A percentile compares a stretch with the other conserved stretches of the same genome.
Conservation (phyloP, 2,329 filamentous ascomycete genomes). For the Sclerotinia spermophila region DNA sequence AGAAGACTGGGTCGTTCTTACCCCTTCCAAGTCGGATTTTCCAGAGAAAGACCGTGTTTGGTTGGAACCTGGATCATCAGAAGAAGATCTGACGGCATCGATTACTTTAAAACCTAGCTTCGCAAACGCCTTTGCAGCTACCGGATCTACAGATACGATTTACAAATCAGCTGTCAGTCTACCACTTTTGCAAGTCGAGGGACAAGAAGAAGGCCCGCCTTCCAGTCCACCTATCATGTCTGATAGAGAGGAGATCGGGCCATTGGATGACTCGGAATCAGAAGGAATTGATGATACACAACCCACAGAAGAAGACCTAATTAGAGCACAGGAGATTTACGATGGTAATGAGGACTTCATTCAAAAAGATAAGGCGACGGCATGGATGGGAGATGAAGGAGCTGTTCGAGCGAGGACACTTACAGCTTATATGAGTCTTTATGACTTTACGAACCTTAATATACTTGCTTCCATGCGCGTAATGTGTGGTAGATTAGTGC, state of each 20-base stretch:
- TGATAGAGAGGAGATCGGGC: constrained; percentile 36
- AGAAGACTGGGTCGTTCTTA: constrained; percentile 36
- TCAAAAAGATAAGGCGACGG: constrained; percentile 72
- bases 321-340: constrained; percentile 78
- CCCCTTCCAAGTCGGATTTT: constrained; percentile 26
- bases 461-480: constrained; percentile 74
- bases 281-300: constrained; percentile 17
- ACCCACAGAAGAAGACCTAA: constrained; percentile 56
- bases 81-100: constrained; percentile 30
- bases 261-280: constrained; percentile 20
- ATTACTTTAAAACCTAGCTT: constrained; percentile 36
- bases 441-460: constrained; percentile 78
- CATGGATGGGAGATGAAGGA: constrained; percentile 73
- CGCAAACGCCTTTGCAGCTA: constrained; percentile 37
- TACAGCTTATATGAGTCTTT: constrained; percentile 85
- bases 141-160: constrained; percentile 43
- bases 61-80: constrained; percentile 36
- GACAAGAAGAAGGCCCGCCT: constrained; percentile 36
- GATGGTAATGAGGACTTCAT: constrained; percentile 81
- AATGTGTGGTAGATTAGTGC: constrained; percentile 74
- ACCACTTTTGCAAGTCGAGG: constrained; percentile 49
- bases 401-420: constrained; percentile 55
- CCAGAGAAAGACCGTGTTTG: constrained; percentile 32
- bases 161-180: constrained; percentile 48
- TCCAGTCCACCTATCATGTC: constrained; percentile 22